Conservation (phyloP, 2,329 filamentous ascomycete species). For the Camptophora hylomeconis region DNA sequence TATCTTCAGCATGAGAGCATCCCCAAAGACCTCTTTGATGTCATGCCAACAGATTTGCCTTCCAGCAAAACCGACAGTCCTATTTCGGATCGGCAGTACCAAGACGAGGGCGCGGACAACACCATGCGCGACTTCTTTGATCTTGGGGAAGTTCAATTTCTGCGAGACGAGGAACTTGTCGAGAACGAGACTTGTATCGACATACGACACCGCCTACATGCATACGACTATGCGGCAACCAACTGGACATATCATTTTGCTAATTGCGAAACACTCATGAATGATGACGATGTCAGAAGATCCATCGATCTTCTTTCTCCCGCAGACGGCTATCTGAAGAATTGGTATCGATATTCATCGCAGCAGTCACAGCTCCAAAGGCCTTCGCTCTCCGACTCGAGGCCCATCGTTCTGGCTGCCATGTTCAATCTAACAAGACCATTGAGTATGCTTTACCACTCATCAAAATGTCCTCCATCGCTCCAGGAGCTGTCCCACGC, state of each 20-base stretch:
- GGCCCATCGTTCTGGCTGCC: conserved; percentile 7
- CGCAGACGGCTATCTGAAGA: conserved; percentile 1
- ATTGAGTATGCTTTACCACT: too few relatives aligned
- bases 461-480: too few relatives aligned
- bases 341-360: conserved; percentile 8
- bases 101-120: too few relatives aligned
- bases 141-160: conserved; percentile 8
- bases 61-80: conserved; percentile 6
- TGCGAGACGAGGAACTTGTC: conserved; percentile 8
- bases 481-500: conserved; percentile 5
- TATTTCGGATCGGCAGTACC: conserved; percentile 4
- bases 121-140: too few relatives aligned
- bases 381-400: conserved; percentile 4
- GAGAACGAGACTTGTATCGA: conserved; percentile 4
- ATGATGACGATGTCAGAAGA: conserved; percentile 2
- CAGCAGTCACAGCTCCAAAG: conserved; percentile 4
- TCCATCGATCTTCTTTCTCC: conserved; percentile 5
- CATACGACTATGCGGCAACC: conserved; percentile 7
- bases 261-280: conserved; percentile 3
- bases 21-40: conserved; percentile 1
- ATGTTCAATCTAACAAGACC: too few relatives aligned
- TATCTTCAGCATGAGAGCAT: conserved; percentile 3
- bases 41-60: conserved; percentile 2
- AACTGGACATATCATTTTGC: conserved; percentile 7
- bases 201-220: conserved; percentile 1